phyloP scores from a whole-genome alignment of 2,329 filamentous ascomycete genomes.

The Penicillium sp. region DNA sequence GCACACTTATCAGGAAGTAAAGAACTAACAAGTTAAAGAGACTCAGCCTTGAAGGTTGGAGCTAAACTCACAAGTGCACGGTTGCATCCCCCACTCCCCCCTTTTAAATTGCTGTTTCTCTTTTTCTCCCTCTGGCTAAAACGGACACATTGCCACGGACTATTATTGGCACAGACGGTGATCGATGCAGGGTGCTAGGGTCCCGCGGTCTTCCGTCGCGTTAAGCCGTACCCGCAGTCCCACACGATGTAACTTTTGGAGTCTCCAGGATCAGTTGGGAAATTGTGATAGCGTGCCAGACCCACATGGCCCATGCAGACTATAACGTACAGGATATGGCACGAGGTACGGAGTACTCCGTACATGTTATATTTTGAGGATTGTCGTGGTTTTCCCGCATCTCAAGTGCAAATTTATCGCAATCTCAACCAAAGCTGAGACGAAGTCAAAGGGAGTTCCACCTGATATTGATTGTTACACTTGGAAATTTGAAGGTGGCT shows the following conservation, averaged over 20 bases:
- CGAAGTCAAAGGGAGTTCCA: background rate
- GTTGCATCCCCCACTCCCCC: constrained; percentile 12
- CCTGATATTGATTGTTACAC: constrained; percentile 1
- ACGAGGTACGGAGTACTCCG: background rate
- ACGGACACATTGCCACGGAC: constrained; percentile 11
- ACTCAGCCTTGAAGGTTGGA: constrained; percentile 23
- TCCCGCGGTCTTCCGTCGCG: constrained; percentile 19
- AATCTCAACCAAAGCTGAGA: constrained; percentile 5
- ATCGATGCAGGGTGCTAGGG: constrained; percentile 27
- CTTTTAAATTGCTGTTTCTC: constrained; percentile 8
- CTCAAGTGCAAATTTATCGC: background rate
- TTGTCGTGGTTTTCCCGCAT: too few species aligned
- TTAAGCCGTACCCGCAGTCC: constrained; percentile 25
- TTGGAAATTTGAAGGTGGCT: background rate
- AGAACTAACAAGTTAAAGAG: too few species aligned
- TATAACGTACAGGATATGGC: background rate
- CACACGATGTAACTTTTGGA: constrained; percentile 10
- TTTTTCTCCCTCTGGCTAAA: constrained; percentile 6
- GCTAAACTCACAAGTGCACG: constrained; percentile 16
- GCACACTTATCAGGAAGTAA: background rate
- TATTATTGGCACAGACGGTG: constrained; percentile 12
- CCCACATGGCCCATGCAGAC: constrained; percentile 10
- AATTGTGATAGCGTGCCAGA: constrained; percentile 4
- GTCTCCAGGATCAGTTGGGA: background rate
- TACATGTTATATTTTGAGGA: background rate